phyloP scores from a whole-genome alignment of 768 basidiomycete species.

The Tylopilus rubrobrunneus region DNA sequence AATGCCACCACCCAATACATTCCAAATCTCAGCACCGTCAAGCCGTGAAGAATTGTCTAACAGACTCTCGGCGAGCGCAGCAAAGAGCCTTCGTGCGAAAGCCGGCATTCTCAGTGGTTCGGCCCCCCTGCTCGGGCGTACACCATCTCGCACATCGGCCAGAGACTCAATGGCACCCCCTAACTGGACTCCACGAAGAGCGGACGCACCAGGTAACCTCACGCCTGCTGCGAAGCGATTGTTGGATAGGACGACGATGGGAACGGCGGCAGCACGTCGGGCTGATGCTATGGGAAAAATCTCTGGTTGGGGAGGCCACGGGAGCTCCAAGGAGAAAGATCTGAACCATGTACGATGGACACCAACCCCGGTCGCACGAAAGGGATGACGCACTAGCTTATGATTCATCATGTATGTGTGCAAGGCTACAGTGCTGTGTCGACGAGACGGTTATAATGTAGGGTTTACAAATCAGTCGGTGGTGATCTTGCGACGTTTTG shows the following conservation, averaged over 20 bases:
- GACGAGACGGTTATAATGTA: conserved; percentile 12
- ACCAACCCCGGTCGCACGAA: conserved; percentile 57
- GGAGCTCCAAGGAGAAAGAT: conserved; percentile 53
- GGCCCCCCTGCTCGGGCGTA: conserved; percentile 23
- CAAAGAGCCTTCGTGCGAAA: conserved; percentile 75
- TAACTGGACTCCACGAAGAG: conserved; percentile 70
- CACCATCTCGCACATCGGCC: conserved; percentile 35
- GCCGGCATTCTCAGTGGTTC: conserved; percentile 56
- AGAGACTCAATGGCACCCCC: conserved; percentile 70
- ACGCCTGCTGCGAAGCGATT: conserved; percentile 84
- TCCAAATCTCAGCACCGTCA: conserved; percentile 75
- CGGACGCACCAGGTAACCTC: conserved; percentile 67
- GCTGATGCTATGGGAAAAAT: conserved; percentile 63
- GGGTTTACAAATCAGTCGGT: conserved; percentile 22
- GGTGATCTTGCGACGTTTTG: conserved; percentile 59
- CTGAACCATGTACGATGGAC: conserved; percentile 73
- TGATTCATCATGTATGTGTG: conserved; percentile 5
- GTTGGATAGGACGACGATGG: conserved; percentile 67
- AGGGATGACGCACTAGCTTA: conserved; percentile 13
- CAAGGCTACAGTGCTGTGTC: conserved; percentile 8
- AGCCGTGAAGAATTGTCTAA: conserved; percentile 78
- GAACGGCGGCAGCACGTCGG: conserved; percentile 57
- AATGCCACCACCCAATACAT: conserved; percentile 50
- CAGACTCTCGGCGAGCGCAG: conserved; percentile 76
- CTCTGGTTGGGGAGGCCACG: conserved; percentile 51